Evolutionary conservation across 2,329 filamentous ascomycete species (phyloP), one percentile per base, ranked within the genome.

Genomic region (Cercospora zeina): DNA sequence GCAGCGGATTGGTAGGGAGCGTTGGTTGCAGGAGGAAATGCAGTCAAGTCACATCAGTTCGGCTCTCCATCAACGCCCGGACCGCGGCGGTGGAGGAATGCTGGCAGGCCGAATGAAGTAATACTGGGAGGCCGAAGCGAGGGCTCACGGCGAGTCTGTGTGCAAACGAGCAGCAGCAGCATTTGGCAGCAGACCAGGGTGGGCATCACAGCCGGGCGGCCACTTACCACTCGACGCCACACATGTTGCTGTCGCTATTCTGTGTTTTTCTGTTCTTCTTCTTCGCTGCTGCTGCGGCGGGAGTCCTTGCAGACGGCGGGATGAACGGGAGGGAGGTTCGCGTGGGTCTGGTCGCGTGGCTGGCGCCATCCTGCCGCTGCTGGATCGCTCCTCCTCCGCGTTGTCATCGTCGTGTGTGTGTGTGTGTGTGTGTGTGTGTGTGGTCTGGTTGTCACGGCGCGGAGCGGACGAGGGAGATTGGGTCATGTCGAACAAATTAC

Each of bases 21-120:
- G 62, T 61, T 62, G 64, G 51, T 62, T 59, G 63, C 53, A 61
- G 58, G 64, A 59, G 58, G 59, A 65, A 64, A 67, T 69, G 67
- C 63, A 27, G 24, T 27, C 64, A 69, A 27, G 24, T 27, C 64
- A 69, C 64, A 50, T 65, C 62, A 58, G 53, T 69, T 65, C 69
- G 69, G 69, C 68, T 71, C 69, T 68, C 69, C 69, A 70, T 67
- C 42, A 53, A 62, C 54, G 64, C 65, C 67, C 65, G 66, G 62
- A 61, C 55, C 57, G 27, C 30, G 19, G 27, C 30, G 19, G 24
- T 51, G 47, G 14, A 42, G 61, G 57, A 63, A 60, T 63, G 58
- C 60, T 58, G 63, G 54, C 30, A 51, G 49, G 54, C 65, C 62
- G 19, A 51, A 65, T 58, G 45, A 24, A 58, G 65, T 58, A 65